Conservation (phyloP, 2,329 filamentous ascomycete genomes). For the Coniochaeta prunicola region DNA sequence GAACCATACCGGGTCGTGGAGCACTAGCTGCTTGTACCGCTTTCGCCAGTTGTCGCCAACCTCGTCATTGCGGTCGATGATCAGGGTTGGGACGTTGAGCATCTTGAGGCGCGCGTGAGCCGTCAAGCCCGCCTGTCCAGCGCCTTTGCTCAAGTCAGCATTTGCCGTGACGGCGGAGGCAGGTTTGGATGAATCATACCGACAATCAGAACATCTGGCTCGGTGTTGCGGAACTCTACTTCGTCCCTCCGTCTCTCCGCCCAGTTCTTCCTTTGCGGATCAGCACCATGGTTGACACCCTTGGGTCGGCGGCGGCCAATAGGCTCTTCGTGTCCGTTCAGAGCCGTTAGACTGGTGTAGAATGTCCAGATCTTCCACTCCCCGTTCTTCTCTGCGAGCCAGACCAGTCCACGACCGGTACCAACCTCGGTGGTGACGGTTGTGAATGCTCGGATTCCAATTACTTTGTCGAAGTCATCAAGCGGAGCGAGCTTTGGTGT, state of each 20-base stretch:
- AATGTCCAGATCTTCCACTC: slow-evolving; percentile 50
- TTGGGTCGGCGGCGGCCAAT: slow-evolving; percentile 30
- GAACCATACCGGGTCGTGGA: slow-evolving; percentile 57
- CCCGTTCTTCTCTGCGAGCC: slow-evolving; percentile 30
- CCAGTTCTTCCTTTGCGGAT: slow-evolving; percentile 43
- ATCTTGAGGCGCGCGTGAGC: slow-evolving; percentile 47
- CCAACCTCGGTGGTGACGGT: slow-evolving; percentile 38
- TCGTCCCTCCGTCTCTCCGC: slow-evolving; percentile 39
- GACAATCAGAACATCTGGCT: slow-evolving; percentile 49
- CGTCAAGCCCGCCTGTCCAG: slow-evolving; percentile 47
- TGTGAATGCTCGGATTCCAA: slow-evolving; percentile 43
- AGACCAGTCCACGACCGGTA: slow-evolving; percentile 39
- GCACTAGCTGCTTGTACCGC: slow-evolving; percentile 47
- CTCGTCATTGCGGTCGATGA: slow-evolving; percentile 41
- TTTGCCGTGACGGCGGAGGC: background rate
- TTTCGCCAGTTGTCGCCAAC: slow-evolving; percentile 56
- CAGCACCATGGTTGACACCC: slow-evolving; percentile 40
- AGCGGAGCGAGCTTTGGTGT: slow-evolving; percentile 32
- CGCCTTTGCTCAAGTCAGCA: slow-evolving; percentile 27
- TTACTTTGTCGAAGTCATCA: slow-evolving; percentile 32
- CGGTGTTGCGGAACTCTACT: slow-evolving; percentile 34
- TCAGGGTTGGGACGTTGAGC: slow-evolving; percentile 41
- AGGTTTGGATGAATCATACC: slow-evolving; percentile 24
- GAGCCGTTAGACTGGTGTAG: slow-evolving; percentile 39
- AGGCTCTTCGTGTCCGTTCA: slow-evolving; percentile 37